Conservation (phyloP, 2,329 filamentous ascomycete species). For the Aspergillus terreus region DNA sequence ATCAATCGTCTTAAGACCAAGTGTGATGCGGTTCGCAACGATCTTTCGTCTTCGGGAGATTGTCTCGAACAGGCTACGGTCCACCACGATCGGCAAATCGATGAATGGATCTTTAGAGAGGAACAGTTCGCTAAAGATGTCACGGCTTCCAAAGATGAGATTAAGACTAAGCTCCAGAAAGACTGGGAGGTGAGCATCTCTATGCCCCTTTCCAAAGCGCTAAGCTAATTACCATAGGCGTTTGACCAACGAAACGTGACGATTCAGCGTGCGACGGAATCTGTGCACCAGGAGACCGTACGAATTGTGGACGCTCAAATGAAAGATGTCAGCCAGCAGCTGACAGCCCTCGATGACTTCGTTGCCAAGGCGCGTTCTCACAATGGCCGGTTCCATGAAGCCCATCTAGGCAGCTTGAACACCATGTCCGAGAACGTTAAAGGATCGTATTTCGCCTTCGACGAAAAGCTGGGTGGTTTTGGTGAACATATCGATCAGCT, state of each 20-base stretch:
- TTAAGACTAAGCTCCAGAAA: constrained; percentile 78
- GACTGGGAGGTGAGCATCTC: constrained; percentile 69
- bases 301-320: constrained; percentile 88
- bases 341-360: constrained; percentile 86
- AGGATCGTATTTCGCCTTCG: constrained; percentile 68
- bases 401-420: constrained; percentile 64
- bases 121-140: constrained; percentile 67
- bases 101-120: constrained; percentile 68
- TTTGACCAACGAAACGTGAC: constrained; percentile 78
- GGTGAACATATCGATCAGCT: constrained; percentile 66
- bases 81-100: constrained; percentile 68
- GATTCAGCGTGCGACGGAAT: constrained; percentile 78
- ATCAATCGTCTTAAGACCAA: constrained; percentile 65
- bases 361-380: constrained; percentile 76
- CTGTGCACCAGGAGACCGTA: constrained; percentile 86
- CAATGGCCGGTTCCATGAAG: constrained; percentile 72
- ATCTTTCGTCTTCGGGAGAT: constrained; percentile 62
- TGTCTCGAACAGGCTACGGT: constrained; percentile 63
- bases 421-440: constrained; percentile 65
- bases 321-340: constrained; percentile 79
- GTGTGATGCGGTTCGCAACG: constrained; percentile 60
- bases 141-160: constrained; percentile 66
- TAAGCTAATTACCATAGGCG: constrained; percentile 44
- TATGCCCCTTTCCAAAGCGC: neutral
- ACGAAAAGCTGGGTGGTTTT: constrained; percentile 65